Evolutionary conservation across 805 yeast species (phyloP).

Genomic region (Lachancea lanzarotensis): DNA sequence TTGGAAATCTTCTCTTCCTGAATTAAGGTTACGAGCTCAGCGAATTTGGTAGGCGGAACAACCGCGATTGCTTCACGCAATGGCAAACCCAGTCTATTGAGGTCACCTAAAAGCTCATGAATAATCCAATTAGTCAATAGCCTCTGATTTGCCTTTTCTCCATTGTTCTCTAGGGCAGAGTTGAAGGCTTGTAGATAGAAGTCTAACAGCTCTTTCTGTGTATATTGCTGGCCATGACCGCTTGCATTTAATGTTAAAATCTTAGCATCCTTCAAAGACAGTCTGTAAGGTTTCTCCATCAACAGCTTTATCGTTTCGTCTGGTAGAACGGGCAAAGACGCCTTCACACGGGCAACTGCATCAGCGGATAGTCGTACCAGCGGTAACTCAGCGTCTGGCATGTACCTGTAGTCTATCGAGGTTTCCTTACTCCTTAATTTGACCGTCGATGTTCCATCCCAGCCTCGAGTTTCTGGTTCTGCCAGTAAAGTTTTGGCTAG

Average conservation of each 20-base stretch:
- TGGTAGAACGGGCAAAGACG: constrained; percentile 51
- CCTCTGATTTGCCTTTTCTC: constrained; percentile 30
- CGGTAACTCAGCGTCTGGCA: constrained; percentile 91
- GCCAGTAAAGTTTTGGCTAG: constrained; percentile 25
- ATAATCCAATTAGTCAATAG: constrained; percentile 71
- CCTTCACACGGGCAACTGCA: constrained; percentile 38
- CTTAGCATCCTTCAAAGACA: constrained; percentile 69
- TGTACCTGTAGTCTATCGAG: constrained; percentile 80
- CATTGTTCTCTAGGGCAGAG: constrained; percentile 31
- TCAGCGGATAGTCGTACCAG: constrained; percentile 38
- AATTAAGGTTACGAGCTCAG: constrained; percentile 50
- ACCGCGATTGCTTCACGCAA: constrained; percentile 28
- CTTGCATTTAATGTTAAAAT: constrained; percentile 49
- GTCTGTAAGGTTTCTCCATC: constrained; percentile 41
- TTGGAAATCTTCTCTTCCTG: constrained; percentile 46
- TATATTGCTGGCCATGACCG: constrained; percentile 23
- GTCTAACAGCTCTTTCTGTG: constrained; percentile 35
- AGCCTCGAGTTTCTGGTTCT: constrained; percentile 71
- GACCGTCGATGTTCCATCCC: constrained; percentile 74
- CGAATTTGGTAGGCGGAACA: constrained; percentile 40
- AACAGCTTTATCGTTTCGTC: constrained; percentile 48
- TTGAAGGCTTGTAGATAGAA: constrained; percentile 42
- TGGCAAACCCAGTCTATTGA: constrained; percentile 43
- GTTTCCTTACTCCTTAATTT: constrained; percentile 71
- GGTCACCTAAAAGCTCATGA: constrained; percentile 69